These are phyloP conservation scores for Boletus barrowsii DNA, from an alignment of 768 basidiomycete species.

Conservation along the genomic window DNA sequence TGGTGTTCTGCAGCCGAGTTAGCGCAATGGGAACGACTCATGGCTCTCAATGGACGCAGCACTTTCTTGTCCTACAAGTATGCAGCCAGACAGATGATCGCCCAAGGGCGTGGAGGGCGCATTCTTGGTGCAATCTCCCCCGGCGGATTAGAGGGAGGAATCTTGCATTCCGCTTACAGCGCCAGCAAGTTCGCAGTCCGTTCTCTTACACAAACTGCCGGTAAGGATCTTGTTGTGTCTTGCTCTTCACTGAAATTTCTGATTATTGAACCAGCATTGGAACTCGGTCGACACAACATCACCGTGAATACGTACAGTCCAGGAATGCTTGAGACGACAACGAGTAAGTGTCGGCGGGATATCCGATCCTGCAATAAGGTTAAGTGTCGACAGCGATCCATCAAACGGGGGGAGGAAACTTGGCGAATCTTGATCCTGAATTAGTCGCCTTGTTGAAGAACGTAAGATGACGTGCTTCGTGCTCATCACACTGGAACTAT, in stretches of 20 bases:
- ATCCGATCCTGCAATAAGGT: no score
- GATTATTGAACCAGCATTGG: conserved; percentile 10
- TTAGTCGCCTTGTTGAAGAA: no score
- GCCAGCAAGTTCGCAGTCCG: conserved; percentile 40
- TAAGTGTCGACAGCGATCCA: no score
- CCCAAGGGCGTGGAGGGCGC: conserved; percentile 38
- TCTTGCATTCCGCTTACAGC: conserved; percentile 20
- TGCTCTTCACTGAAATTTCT: neutral
- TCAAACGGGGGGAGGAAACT: no score
- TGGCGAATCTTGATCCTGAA: no score
- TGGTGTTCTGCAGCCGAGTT: neutral
- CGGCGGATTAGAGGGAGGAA: neutral
- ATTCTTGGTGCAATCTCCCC: conserved; percentile 44
- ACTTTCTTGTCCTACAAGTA: conserved; percentile 30
- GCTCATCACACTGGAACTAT: no score
- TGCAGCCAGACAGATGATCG: no score
- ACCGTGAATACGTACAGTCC: conserved; percentile 41
- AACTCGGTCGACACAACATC: conserved; percentile 32
- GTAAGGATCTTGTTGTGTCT: conserved; percentile 14
- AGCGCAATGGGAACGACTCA: conserved; percentile 1
- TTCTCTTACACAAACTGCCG: conserved; percentile 37
- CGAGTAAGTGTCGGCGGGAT: conserved; percentile 21
- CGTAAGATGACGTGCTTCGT: no score
- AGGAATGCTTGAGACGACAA: conserved; percentile 25
- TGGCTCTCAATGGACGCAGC: conserved; percentile 48